Evolutionary conservation across 106 monocot species (phyloP).

Genomic region (Agapanthus africanus): DNA sequence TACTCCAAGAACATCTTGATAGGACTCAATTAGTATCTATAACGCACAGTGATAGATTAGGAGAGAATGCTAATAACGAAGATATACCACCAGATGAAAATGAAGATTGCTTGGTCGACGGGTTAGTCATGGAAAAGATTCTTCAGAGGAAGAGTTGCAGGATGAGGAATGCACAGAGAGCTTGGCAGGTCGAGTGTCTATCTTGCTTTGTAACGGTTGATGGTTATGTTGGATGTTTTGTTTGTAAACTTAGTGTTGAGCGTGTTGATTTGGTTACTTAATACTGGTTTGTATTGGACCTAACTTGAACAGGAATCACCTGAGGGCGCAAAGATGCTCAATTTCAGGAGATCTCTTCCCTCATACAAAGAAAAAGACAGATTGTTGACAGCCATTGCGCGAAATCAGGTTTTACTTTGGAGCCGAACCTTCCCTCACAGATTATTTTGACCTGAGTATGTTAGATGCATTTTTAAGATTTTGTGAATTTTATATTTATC

Average conservation of each 20-base stretch:
- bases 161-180: slow-evolving; percentile 81
- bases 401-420: slow-evolving; percentile 85
- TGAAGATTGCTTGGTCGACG: slow-evolving; percentile 58
- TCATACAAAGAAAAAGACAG: slow-evolving; percentile 86
- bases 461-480: slow-evolving; percentile 7
- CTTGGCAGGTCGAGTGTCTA: slow-evolving; percentile 69
- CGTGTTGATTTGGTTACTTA: not conserved
- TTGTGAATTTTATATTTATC: not conserved
- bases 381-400: slow-evolving; percentile 88
- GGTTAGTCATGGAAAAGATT: slow-evolving; percentile 81
- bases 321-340: slow-evolving; percentile 79
- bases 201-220: not conserved
- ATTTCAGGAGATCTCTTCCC: slow-evolving; percentile 91
- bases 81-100: slow-evolving; percentile 40
- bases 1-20: slow-evolving; percentile 90
- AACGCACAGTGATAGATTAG: slow-evolving; percentile 13
- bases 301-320: slow-evolving; percentile 68
- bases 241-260: not conserved
- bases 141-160: slow-evolving; percentile 83
- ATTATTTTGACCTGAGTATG: not conserved
- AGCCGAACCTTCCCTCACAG: slow-evolving; percentile 5
- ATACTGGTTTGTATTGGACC: not conserved
- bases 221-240: not conserved
- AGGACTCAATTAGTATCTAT: slow-evolving; percentile 39
- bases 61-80: slow-evolving; percentile 16